phyloP scores from a whole-genome alignment of 345 rosid genomes.

The Mangifera indica region DNA sequence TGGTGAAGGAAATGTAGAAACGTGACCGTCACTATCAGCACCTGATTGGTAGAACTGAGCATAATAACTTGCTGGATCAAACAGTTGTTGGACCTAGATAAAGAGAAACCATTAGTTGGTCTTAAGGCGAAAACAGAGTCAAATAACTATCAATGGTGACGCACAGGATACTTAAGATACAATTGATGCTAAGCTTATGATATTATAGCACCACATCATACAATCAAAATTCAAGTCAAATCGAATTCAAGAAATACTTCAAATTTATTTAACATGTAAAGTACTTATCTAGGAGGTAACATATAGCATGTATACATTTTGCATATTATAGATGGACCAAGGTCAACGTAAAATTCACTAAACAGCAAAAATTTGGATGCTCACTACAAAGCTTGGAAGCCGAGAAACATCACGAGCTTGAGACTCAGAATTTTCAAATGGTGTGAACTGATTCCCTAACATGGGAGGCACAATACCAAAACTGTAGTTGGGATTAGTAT shows the following conservation, averaged over 20 bases:
- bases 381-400: constrained; percentile 76
- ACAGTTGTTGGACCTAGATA: constrained; percentile 68
- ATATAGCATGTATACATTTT: neutral
- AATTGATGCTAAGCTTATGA: neutral
- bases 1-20: constrained; percentile 73
- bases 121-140: constrained; percentile 12
- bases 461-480: constrained; percentile 65
- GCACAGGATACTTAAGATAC: constrained; percentile 3
- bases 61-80: constrained; percentile 76
- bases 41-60: constrained; percentile 75
- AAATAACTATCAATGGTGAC: neutral
- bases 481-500: constrained; percentile 55
- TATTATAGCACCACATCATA: no score
- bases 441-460: constrained; percentile 56
- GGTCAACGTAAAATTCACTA: constrained; percentile 16
- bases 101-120: constrained; percentile 16
- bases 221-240: no score
- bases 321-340: constrained; percentile 3
- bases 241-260: no score
- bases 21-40: constrained; percentile 68
- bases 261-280: constrained; percentile 10
- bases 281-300: neutral
- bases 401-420: constrained; percentile 72
- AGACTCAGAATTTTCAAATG: constrained; percentile 72
- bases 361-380: constrained; percentile 23